Evolutionary conservation across 306 rosid genomes (phyloP).

Genomic region (Cucumis cinereus): DNA sequence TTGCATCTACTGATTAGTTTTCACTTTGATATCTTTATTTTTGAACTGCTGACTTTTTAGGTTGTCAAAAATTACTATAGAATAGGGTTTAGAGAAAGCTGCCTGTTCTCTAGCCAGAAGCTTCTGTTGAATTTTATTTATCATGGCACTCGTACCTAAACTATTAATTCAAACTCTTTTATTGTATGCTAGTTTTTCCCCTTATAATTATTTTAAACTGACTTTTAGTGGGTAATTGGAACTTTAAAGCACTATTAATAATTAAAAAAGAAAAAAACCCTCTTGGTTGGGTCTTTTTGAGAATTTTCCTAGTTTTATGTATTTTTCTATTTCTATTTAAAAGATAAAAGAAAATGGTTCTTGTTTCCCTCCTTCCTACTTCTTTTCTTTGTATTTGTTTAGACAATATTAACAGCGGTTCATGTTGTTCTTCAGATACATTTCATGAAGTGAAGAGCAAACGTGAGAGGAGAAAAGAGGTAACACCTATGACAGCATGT

Average conservation of each 20-base stretch:
- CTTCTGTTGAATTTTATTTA: neutral
- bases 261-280: too few relatives aligned
- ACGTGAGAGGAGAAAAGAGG: slow-evolving; percentile 79
- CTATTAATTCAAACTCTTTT: neutral
- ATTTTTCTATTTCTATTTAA: neutral
- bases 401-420: neutral
- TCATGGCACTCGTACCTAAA: neutral
- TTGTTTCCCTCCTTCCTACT: neutral
- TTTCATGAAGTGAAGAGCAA: slow-evolving; percentile 92
- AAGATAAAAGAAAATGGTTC: neutral
- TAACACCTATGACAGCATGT: slow-evolving; percentile 21
- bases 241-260: too few relatives aligned
- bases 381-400: neutral
- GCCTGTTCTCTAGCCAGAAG: neutral
- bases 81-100: neutral
- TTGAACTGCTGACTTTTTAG: neutral
- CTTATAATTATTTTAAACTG: neutral
- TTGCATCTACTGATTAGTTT: neutral
- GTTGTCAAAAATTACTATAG: neutral
- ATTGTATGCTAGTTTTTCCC: neutral
- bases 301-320: neutral
- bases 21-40: neutral
- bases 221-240: neutral
- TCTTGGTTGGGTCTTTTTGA: neutral
- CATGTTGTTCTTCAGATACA: slow-evolving; percentile 45